phyloP scores from a whole-genome alignment of 108 stramenopile species.

The Cylindrotheca closterium region DNA sequence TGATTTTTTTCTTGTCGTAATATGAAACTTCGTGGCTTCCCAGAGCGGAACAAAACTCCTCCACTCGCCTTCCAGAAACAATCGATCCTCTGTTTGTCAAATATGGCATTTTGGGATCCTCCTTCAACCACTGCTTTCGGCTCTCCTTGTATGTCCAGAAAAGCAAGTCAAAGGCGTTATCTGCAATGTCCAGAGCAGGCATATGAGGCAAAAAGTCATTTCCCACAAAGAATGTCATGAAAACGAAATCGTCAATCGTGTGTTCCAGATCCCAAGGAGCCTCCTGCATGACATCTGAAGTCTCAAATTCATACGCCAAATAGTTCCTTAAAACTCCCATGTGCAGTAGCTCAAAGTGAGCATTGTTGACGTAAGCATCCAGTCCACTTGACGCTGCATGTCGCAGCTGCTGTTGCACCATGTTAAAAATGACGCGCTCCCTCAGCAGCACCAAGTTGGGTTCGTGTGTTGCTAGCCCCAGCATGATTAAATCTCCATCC shows the following conservation, averaged over 20 bases:
- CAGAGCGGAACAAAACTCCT: conserved; percentile 64
- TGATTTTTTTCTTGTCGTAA: conserved; percentile 66
- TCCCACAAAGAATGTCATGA: conserved; percentile 97
- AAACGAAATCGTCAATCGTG: conserved; percentile 98
- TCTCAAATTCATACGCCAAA: conserved; percentile 89
- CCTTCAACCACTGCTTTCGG: conserved; percentile 55
- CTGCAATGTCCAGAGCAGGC: conserved; percentile 96
- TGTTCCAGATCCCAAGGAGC: conserved; percentile 80
- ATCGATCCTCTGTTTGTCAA: conserved; percentile 89
- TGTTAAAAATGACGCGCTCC: conserved; percentile 92
- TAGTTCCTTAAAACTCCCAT: conserved; percentile 94
- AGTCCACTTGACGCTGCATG: conserved; percentile 20
- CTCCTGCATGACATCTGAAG: conserved; percentile 48
- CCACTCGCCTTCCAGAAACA: conserved; percentile 62
- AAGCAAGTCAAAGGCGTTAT: conserved; percentile 93
- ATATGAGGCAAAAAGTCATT: conserved; percentile 99
- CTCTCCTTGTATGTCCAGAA: conserved; percentile 90
- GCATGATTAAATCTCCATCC: conserved; percentile 99
- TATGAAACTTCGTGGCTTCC: conserved; percentile 76
- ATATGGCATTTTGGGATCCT: conserved; percentile 62
- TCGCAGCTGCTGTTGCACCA: conserved; percentile 18
- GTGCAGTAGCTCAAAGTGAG: conserved; percentile 96
- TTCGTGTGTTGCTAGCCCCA: conserved; percentile 96
- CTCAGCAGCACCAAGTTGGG: conserved; percentile 91
- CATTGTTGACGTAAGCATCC: conserved; percentile 76